Evolutionary conservation across 331 rosid species (phyloP), one percentile per base, ranked within the genome.

Genomic region (Dryas integrifolia): DNA sequence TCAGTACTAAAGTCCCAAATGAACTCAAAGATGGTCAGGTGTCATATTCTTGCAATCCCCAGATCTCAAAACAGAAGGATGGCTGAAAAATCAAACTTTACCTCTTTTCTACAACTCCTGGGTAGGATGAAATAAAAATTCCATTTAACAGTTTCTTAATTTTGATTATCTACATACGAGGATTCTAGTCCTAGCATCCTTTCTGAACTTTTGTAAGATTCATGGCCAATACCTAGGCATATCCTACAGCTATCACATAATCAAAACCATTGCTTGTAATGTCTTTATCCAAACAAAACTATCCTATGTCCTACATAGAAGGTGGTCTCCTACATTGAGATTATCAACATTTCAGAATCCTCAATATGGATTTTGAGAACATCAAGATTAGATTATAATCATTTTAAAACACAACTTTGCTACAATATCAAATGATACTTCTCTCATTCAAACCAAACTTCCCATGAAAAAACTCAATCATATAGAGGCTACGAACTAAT

Each of bases 321-420:
- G 30, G 24, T n/a, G 26, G 44, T 58, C 39, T 21, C 39, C 52
- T 12, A 9, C 35, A 49, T 21, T 57, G 26, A 66, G 38, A 21
- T 10, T 0, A 47, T 44, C 39, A 47, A 47, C 43, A 70, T 55
- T 55, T 55, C 3, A 56, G 24, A 48, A 21, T 43, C 64, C 24
- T 6, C 13, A 16, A 58, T 26, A 46, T 45, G 65, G 41, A 45
- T 56, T 30, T 13, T 46, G 41, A 26, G 38, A 71, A 10, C 47
- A 56, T 46, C 65, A 58, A 56, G 75, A 57, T 63, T 61, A 3
- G 66, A 61, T 69, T 40, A 12, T 18, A 43, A 70, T 58, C 9
- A 44, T 43, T 51, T 56, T 44, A 30, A 7, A 24, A 9, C 50
- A 58, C 12, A 72, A 72, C 56, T 6, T 15, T 38, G 0, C 57